Percentiles rank a stretch among this genome's conserved stretches.
These are phyloP conservation scores for Linanthus parryae DNA, from an alignment of 148 eudicot genomes.

Conservation along the genomic window DNA sequence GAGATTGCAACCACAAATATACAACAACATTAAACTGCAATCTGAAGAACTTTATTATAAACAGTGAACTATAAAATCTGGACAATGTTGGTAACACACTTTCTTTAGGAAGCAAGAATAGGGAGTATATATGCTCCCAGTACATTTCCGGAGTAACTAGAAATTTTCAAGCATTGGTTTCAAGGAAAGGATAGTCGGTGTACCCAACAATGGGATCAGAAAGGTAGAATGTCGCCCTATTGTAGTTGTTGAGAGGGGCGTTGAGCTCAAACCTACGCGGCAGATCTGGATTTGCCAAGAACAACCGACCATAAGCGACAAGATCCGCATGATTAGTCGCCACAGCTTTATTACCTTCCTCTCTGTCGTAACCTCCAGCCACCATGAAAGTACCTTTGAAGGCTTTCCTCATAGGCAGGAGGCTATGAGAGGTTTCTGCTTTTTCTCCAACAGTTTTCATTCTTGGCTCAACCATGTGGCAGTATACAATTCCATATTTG, in stretches of 20 bases:
- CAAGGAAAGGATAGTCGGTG: conserved; percentile 9
- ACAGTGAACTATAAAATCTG: too few species aligned
- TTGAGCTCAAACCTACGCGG: conserved; percentile 12
- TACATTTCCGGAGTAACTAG: too few species aligned
- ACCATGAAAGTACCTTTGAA: conserved; percentile 3
- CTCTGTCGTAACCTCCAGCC: conserved; percentile 5
- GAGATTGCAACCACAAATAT: too few species aligned
- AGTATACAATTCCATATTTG: conserved; percentile 1
- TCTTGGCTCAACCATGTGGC: conserved; percentile 12
- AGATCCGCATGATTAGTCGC: conserved; percentile 9
- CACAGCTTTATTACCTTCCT: conserved; percentile 5
- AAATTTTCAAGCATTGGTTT: not conserved
- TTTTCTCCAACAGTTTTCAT: conserved; percentile 10
- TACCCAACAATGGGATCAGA: conserved; percentile 8
- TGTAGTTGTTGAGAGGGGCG: conserved; percentile 11
- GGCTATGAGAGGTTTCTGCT: not conserved
- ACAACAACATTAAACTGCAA: too few species aligned
- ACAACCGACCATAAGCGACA: conserved; percentile 8
- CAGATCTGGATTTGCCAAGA: conserved; percentile 12
- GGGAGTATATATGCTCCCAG: too few species aligned
- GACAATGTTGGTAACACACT: too few species aligned
- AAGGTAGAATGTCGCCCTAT: conserved; percentile 3
- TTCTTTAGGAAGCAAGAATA: too few species aligned
- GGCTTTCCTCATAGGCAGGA: conserved; percentile 13
- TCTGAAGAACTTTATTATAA: too few species aligned